These are phyloP conservation scores for Macrotyloma uniflorum DNA, from an alignment of 306 rosid genomes.

Conservation along the genomic window DNA sequence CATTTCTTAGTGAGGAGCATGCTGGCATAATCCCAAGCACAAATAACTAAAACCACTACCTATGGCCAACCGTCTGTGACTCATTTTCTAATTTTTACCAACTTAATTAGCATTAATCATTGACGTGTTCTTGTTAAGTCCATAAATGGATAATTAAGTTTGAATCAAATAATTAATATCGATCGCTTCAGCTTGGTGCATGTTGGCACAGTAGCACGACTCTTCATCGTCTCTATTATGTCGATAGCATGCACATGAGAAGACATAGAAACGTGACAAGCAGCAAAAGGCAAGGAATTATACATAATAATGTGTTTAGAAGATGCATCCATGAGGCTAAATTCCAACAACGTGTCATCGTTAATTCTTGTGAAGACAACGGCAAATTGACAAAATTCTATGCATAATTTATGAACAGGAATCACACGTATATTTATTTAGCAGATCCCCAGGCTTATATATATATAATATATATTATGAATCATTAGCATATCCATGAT, in stretches of 20 bases:
- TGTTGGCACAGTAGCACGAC: constrained; percentile 26
- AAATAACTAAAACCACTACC: constrained; percentile 2
- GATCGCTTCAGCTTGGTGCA: background rate
- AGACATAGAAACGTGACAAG: constrained; percentile 26
- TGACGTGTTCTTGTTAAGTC: background rate
- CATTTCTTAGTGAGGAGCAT: constrained; percentile 16
- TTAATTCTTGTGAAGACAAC: constrained; percentile 23
- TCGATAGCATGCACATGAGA: background rate
- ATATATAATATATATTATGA: constrained; percentile 28
- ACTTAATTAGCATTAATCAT: background rate
- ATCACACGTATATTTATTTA: background rate
- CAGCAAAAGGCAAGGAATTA: constrained; percentile 16
- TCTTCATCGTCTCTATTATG: constrained; percentile 20
- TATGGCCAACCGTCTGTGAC: constrained; percentile 32
- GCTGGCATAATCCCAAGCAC: constrained; percentile 34
- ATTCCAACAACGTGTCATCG: constrained; percentile 20
- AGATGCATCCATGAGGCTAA: constrained; percentile 11
- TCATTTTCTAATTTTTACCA: constrained; percentile 20
- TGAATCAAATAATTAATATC: background rate
- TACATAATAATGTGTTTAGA: constrained; percentile 13
- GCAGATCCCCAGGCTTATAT: constrained; percentile 10
- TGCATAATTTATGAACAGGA: constrained; percentile 19
- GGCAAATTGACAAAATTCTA: constrained; percentile 42
- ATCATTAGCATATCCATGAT: background rate
- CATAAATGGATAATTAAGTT: background rate